Evolutionary conservation across 1,284 basidiomycete genomes (phyloP), one percentile per base, ranked within the genome.

Genomic region (Marasmius fiardii): DNA sequence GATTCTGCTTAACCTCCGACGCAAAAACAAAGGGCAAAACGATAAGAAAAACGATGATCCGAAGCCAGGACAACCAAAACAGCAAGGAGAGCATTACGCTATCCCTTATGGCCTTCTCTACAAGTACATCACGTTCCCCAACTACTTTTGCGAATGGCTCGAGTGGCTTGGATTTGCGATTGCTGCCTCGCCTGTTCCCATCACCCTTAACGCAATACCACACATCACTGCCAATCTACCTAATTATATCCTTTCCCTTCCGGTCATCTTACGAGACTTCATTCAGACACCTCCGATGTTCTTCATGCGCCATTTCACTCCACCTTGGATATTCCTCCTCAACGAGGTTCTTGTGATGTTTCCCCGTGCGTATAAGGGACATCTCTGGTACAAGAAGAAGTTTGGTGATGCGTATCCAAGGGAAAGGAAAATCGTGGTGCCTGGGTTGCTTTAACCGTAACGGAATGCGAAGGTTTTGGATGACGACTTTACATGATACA

Each of bases 141-240:
- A 97, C 72, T 97, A 97, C 70, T 75, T 94, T 51, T 93, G 89
- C 71, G 94, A 96, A 70, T 97, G 92, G 92, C 63, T 87, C 53
- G 93, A 95, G 71, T 95, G 91, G 91, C 65, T 83, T 8, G 90
- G 86, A 8, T 93, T 86, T 65, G 88, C 92, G 0, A 66, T 93
- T 28, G 88, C 90, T 1, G 80, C 84, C 11, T 63, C 74, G 8
- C 77, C 76, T 24, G 26, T 74, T 60, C 70, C 68, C 63, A 31
- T 68, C 61, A 23, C 57, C 62, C 1, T 77, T 81, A 54, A 61
- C 70, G 14, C 73, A 76, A 0, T 67, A 68, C 14, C 60, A 86
- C 20, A 20, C 37, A 14, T 39, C 12, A 14, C 16, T 14, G 37
- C 37, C 4, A 14, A 39, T 16, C 5, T 39, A 6, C 37, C 37